Base-by-base conservation (phyloP, 371 early-diverging fungal genomes). In the Fennellomyces sp. region DNA sequence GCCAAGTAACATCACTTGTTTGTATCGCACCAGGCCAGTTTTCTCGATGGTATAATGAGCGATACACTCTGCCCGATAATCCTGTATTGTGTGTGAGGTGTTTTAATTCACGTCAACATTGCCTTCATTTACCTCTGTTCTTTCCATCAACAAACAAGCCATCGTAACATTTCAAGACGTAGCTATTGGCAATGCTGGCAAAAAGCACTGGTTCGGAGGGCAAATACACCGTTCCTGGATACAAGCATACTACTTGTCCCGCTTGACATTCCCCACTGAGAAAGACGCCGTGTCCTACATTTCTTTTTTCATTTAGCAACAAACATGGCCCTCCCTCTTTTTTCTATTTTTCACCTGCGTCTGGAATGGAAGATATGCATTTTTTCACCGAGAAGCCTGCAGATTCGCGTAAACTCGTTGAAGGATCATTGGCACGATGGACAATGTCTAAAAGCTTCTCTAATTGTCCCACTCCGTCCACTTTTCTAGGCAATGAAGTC, bases 131-230 rank as follows among this genome's bases (percentile, higher is more conserved):
- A 49, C 80, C 80, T 7, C 56, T 76, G 0, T 63, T 26, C 58
- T 85, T 85, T 21, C 79, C 85, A 61, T 85, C 85, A 7, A 85
- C 70, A 60, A 64, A 82, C n/a, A 83, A 36, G 0, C 85, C 82
- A 62, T 85, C 85, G 8, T 71, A 63, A 41, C 85, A 85, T 57
- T 78, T 81, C 5, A 85, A 50, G 21, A 85, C 80, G 61, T 85
- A 85, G 11, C 81, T 71, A 31, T 85, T 85, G 6, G 73, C 60
- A 13, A 85, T 49, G 19, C 83, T 83, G 19, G 69, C 78, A 61
- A 85, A 78, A 5, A 85, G 64, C 2, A 83, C 54, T 7, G 85
- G 83, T 19, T 85, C 83, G 6, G 69, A 76, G 8, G 85, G 82
- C 7, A 71, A 38, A 61, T 82, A 85, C 1, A 85, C 61, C 0